phyloP scores from a whole-genome alignment of 2,329 filamentous ascomycete species.

The Chaetomiaceae sp. region DNA sequence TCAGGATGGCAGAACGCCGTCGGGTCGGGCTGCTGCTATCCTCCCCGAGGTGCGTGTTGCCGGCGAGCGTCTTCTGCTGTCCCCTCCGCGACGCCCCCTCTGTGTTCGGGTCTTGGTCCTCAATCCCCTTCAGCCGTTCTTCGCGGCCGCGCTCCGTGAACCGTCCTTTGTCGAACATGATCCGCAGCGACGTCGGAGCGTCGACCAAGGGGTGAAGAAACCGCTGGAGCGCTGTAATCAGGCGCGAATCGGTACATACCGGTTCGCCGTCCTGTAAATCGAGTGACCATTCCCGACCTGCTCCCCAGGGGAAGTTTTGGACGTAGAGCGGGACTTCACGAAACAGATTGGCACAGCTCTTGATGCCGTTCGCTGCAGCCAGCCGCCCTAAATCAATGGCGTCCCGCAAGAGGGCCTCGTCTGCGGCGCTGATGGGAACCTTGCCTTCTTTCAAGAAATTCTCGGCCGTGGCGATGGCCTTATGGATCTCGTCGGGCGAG shows the following conservation, averaged over 20 bases:
- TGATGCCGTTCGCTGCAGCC: slow-evolving; percentile 55
- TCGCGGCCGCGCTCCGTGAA: slow-evolving; percentile 34
- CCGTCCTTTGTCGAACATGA: slow-evolving; percentile 42
- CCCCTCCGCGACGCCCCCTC: neutral
- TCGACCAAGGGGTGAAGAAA: slow-evolving; percentile 42
- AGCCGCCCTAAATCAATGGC: slow-evolving; percentile 60
- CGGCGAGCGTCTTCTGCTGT: slow-evolving; percentile 29
- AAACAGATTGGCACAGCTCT: slow-evolving; percentile 59
- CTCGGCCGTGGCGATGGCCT: slow-evolving; percentile 58
- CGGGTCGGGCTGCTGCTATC: slow-evolving; percentile 31
- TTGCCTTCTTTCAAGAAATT: slow-evolving; percentile 60
- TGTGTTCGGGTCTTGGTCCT: slow-evolving; percentile 6
- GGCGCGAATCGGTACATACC: slow-evolving; percentile 43
- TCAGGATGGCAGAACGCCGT: slow-evolving; percentile 28
- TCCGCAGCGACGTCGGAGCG: slow-evolving; percentile 39
- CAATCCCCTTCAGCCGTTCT: slow-evolving; percentile 30
- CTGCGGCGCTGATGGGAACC: slow-evolving; percentile 52
- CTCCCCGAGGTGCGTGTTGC: slow-evolving; percentile 39
- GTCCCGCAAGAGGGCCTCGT: slow-evolving; percentile 53
- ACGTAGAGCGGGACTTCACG: slow-evolving; percentile 77
- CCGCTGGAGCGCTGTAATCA: slow-evolving; percentile 48
- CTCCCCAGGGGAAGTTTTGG: slow-evolving; percentile 56
- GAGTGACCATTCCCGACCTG: slow-evolving; percentile 62
- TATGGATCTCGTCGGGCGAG: slow-evolving; percentile 53
- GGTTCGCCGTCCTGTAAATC: slow-evolving; percentile 44